A percentile compares a stretch with the other conserved stretches of the same genome.
Conservation (phyloP, 2,329 filamentous ascomycete species). For the Aspergillus arachidicola region DNA sequence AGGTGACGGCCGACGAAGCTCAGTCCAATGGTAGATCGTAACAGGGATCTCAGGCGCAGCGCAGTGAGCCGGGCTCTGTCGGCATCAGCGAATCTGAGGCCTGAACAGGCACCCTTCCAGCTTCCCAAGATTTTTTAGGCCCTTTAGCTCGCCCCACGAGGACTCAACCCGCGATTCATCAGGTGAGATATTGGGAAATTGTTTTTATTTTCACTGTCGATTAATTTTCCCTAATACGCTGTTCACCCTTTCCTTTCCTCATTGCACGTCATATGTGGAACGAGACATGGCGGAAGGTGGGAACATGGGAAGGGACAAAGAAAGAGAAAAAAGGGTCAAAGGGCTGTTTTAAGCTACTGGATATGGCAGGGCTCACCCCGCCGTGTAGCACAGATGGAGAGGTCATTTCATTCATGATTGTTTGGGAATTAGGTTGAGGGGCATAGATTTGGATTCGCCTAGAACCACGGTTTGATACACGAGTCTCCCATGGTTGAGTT, state of each 20-base stretch:
- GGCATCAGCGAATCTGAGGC: constrained; percentile 33
- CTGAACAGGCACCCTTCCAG: constrained; percentile 25
- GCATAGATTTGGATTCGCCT: background rate
- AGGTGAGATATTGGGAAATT: constrained; percentile 28
- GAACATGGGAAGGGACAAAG: constrained; percentile 1
- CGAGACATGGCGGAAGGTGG: constrained; percentile 1
- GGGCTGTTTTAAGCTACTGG: background rate
- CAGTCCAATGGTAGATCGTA: constrained; percentile 44
- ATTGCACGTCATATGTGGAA: background rate
- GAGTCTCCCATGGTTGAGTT: background rate
- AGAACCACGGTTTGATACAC: constrained; percentile 1
- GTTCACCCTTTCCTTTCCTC: background rate
- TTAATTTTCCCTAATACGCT: background rate
- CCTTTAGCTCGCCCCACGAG: constrained; percentile 32
- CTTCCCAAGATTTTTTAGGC: constrained; percentile 30
- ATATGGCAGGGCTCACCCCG: background rate
- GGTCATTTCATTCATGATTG: background rate
- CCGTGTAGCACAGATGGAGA: background rate
- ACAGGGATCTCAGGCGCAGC: constrained; percentile 39
- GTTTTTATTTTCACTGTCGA: background rate
- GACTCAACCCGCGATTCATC: constrained; percentile 33
- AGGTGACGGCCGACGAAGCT: constrained; percentile 34
- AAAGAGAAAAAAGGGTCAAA: background rate
- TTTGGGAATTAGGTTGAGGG: background rate
- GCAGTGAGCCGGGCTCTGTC: constrained; percentile 30